Percentiles rank a stretch among this genome's conserved stretches.
Evolutionary conservation across 495 filamentous ascomycete species (phyloP).

Genomic region (Chaetomium tenue): DNA sequence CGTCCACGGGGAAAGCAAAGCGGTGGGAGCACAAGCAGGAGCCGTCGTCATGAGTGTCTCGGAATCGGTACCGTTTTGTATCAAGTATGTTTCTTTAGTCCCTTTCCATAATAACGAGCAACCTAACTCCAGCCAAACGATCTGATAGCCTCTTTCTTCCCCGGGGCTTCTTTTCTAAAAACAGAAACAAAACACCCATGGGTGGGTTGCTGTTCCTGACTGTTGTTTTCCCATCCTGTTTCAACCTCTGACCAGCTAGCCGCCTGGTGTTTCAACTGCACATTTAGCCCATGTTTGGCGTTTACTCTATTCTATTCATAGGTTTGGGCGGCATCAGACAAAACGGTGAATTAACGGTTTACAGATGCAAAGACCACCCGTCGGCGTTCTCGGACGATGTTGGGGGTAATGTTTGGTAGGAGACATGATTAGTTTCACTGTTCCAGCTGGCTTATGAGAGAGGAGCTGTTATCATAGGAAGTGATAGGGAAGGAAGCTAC

Average conservation of each 20-base stretch:
- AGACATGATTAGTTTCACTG: too few species aligned
- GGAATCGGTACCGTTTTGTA: too few species aligned
- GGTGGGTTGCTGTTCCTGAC: background rate
- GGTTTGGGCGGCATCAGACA: background rate
- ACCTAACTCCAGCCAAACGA: background rate
- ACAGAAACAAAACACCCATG: background rate
- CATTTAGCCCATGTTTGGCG: background rate
- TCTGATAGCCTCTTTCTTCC: too few species aligned
- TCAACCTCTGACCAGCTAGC: background rate
- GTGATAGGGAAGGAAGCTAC: too few species aligned
- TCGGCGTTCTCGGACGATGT: background rate
- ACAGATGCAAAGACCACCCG: background rate
- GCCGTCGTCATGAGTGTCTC: too few species aligned
- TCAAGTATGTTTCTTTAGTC: too few species aligned
- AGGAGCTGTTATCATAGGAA: background rate
- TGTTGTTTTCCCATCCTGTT: background rate
- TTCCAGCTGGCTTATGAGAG: too few species aligned
- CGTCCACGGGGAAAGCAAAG: too few species aligned
- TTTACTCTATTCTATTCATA: background rate
- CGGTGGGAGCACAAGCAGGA: too few species aligned
- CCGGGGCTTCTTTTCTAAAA: background rate
- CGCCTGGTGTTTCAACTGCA: background rate
- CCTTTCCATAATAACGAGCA: background rate
- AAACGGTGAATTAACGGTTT: background rate
- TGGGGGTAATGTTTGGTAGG: background rate